phyloP scores from a whole-genome alignment of 1,284 basidiomycete genomes.

The Cerioporus squamosus region DNA sequence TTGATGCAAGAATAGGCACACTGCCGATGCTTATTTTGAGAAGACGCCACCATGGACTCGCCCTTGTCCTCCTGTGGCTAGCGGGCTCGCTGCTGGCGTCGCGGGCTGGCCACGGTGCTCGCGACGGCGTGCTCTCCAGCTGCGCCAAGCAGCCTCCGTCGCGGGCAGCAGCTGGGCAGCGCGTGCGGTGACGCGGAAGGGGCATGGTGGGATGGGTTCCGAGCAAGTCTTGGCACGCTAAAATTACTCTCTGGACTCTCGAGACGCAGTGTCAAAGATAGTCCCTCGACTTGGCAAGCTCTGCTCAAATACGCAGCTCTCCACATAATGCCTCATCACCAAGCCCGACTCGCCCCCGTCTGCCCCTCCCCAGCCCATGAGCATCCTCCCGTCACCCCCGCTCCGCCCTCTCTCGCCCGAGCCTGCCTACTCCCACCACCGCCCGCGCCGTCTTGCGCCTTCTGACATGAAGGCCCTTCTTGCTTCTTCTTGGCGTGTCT shows the following conservation, averaged over 20 bases:
- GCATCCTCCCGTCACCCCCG: slow-evolving; percentile 30
- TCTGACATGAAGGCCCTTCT: slow-evolving; percentile 39
- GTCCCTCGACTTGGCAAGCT: slow-evolving; percentile 34
- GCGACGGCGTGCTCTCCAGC: background rate
- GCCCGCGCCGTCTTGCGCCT: slow-evolving; percentile 25
- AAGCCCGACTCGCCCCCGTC: slow-evolving; percentile 17
- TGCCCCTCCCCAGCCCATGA: slow-evolving; percentile 24
- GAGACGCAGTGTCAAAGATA: slow-evolving; percentile 37
- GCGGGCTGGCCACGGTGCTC: background rate
- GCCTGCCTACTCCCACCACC: slow-evolving; percentile 29
- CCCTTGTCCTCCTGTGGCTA: background rate
- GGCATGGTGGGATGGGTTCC: slow-evolving; percentile 25
- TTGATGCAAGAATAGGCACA: slow-evolving; percentile 21
- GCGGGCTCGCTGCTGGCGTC: too few species aligned
- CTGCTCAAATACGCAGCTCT: slow-evolving; percentile 36
- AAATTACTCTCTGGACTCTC: slow-evolving; percentile 31
- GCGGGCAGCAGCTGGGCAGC: background rate
- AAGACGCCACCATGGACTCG: slow-evolving; percentile 19
- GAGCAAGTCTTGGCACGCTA: slow-evolving; percentile 38
- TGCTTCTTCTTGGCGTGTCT: slow-evolving; percentile 47
- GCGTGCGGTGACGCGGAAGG: slow-evolving; percentile 12
- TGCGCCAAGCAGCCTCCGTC: too few species aligned
- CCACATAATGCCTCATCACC: slow-evolving; percentile 20
- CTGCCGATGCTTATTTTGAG: slow-evolving; percentile 26
- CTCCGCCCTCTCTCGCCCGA: slow-evolving; percentile 31